Conservation (phyloP, 352 stramenopile species). For the Globisporangium spiculum region DNA sequence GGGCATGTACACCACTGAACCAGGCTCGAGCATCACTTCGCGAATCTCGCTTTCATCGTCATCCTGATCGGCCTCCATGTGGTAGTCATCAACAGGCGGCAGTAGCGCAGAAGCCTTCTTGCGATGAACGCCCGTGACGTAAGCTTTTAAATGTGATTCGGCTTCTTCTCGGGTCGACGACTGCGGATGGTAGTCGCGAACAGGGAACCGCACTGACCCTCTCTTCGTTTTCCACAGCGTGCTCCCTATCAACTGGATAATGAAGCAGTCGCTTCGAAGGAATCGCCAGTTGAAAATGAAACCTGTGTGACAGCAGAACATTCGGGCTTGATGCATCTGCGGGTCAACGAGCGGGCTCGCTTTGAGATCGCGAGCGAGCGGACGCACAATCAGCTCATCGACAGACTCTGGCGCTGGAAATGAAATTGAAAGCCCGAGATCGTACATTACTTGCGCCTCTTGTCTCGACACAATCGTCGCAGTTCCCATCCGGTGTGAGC, state of each 20-base stretch:
- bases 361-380: conserved; percentile 29
- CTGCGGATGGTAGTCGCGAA: conserved; percentile 24
- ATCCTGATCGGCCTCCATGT: conserved; percentile 16
- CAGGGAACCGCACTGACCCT: conserved; percentile 22
- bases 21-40: conserved; percentile 27
- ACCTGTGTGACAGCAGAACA: conserved; percentile 10
- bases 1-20: conserved; percentile 50
- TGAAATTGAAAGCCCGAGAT: conserved; percentile 15
- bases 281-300: conserved; percentile 42
- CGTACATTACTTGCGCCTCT: conserved; percentile 5
- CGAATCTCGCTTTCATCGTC: conserved; percentile 1
- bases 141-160: conserved; percentile 20
- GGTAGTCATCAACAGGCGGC: conserved; percentile 19
- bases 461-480: background rate
- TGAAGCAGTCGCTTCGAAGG: conserved; percentile 31
- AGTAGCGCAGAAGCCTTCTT: conserved; percentile 3
- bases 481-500: background rate
- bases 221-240: conserved; percentile 27
- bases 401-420: conserved; percentile 27
- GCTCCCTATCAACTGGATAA: conserved; percentile 39
- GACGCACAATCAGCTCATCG: conserved; percentile 17
- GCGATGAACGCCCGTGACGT: background rate
- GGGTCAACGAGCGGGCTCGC: conserved; percentile 19
- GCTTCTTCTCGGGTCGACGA: conserved; percentile 9
- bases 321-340: conserved; percentile 12